phyloP scores from a whole-genome alignment of 257 asterid species.

The Penstemon barbatus region DNA sequence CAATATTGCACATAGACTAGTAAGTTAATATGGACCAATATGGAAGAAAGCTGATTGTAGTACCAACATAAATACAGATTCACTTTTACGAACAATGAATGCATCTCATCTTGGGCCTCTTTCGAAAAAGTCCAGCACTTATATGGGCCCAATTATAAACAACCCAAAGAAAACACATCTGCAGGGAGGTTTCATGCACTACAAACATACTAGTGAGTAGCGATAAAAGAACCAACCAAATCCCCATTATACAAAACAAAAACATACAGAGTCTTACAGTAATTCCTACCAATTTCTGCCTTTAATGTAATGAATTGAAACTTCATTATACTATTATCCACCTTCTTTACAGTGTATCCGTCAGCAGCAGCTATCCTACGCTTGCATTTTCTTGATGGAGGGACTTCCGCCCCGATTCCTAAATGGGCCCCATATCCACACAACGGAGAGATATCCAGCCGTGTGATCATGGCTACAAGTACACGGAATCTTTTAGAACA shows the following conservation, averaged over 20 bases:
- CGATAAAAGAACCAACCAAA: slow-evolving; percentile 23
- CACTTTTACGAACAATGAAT: too few relatives aligned
- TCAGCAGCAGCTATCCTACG: slow-evolving; percentile 49
- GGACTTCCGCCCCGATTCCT: slow-evolving; percentile 8
- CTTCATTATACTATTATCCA: slow-evolving; percentile 33
- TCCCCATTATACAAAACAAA: slow-evolving; percentile 32
- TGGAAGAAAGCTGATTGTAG: too few relatives aligned
- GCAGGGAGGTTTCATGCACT: slow-evolving; percentile 20
- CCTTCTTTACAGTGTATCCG: slow-evolving; percentile 53
- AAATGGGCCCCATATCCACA: slow-evolving; percentile 1
- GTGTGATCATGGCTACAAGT: slow-evolving; percentile 8
- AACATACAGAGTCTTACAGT: slow-evolving; percentile 24
- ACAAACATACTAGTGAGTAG: not conserved
- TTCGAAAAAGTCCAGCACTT: too few relatives aligned
- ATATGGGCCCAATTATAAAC: too few relatives aligned
- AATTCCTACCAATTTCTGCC: slow-evolving; percentile 35
- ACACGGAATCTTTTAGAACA: slow-evolving; percentile 1
- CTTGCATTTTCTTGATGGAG: slow-evolving; percentile 21
- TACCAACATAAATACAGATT: too few relatives aligned
- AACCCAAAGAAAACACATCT: not conserved
- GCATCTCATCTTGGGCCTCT: too few relatives aligned
- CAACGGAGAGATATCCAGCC: slow-evolving; percentile 27
- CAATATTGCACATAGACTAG: too few relatives aligned
- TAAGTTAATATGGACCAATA: too few relatives aligned
- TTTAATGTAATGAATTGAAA: slow-evolving; percentile 37